Conservation (phyloP, 257 asterid species). For the Solanum verrucosum region DNA sequence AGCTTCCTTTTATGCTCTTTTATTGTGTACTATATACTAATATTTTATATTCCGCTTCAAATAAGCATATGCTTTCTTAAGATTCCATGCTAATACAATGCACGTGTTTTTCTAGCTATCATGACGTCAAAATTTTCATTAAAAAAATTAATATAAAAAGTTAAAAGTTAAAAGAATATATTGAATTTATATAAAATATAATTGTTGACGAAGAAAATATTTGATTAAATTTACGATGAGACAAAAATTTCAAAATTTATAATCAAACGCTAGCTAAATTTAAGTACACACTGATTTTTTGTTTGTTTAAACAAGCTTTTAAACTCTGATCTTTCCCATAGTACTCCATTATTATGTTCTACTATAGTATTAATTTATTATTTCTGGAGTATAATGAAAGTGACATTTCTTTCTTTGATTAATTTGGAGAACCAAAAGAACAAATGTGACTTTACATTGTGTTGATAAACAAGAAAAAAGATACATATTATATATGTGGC, state of each 20-base stretch:
- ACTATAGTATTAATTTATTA: background rate
- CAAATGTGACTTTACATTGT: background rate
- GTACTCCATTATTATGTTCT: background rate
- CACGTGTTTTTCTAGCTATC: background rate
- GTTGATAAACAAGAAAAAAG: background rate
- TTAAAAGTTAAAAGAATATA: background rate
- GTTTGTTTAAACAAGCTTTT: background rate
- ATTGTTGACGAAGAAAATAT: too few species aligned
- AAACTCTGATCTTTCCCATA: background rate
- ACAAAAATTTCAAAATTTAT: too few species aligned
- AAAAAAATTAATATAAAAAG: too few species aligned
- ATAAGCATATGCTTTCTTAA: background rate
- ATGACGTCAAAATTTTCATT: background rate
- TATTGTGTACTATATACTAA: background rate
- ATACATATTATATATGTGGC: background rate
- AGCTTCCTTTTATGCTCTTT: background rate
- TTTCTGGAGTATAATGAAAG: background rate
- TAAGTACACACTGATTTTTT: too few species aligned
- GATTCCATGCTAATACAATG: background rate
- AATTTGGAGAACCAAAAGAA: background rate
- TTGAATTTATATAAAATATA: background rate
- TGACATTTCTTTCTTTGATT: background rate
- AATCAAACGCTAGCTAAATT: too few species aligned
- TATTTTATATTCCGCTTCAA: background rate
- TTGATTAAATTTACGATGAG: background rate